phyloP scores from a whole-genome alignment of 148 eudicot species.

The Linanthus parryae region DNA sequence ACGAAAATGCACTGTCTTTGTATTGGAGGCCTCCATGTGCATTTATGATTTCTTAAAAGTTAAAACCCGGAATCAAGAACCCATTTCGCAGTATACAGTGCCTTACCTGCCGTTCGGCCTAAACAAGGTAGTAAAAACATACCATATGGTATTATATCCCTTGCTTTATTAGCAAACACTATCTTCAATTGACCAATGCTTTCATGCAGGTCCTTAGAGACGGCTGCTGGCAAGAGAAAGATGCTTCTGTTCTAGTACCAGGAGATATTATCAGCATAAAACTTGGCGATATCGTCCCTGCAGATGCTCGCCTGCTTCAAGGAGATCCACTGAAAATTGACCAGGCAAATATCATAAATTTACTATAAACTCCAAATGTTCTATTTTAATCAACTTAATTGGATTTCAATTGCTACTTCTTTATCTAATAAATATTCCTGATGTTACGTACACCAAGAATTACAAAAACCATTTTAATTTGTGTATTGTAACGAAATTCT shows the following conservation, averaged over 20 bases:
- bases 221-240: slow-evolving; percentile 64
- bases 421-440: too few species aligned
- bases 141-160: background rate
- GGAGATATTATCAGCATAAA: slow-evolving; percentile 73
- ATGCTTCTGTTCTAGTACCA: slow-evolving; percentile 64
- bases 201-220: slow-evolving; percentile 59
- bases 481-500: too few species aligned
- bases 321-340: slow-evolving; percentile 68
- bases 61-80: too few species aligned
- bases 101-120: too few species aligned
- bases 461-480: too few species aligned
- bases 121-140: background rate
- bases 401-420: background rate
- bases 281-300: slow-evolving; percentile 75
- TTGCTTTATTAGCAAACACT: background rate
- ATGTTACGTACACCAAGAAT: too few species aligned
- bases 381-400: background rate
- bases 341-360: slow-evolving; percentile 39
- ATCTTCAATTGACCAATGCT: background rate
- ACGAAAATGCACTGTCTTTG: too few species aligned
- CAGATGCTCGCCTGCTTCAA: slow-evolving; percentile 75
- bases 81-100: too few species aligned
- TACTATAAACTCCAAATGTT: background rate
- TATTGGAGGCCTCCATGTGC: too few species aligned
- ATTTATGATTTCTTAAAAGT: background rate